Conservation (phyloP, 306 rosid genomes). For the Dicorynia guianensis region DNA sequence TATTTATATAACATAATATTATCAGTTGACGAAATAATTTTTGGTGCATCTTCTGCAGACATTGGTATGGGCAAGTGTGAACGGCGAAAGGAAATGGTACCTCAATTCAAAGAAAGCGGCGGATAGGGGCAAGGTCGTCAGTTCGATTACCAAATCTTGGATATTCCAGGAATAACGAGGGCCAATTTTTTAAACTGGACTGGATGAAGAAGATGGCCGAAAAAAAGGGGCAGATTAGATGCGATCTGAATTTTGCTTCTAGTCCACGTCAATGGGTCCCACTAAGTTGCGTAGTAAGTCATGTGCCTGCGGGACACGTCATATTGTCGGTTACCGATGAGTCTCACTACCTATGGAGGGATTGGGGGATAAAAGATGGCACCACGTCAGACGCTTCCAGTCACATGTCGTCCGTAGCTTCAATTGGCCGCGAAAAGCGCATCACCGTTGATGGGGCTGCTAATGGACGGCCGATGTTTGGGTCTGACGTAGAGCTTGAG, state of each 20-base stretch:
- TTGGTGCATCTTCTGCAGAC: too few relatives aligned
- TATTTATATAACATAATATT: too few relatives aligned
- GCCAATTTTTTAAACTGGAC: not conserved
- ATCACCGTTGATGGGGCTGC: slow-evolving; percentile 33
- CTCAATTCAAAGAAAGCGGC: slow-evolving; percentile 34
- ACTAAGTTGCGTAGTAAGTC: slow-evolving; percentile 29
- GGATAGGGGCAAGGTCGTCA: slow-evolving; percentile 11
- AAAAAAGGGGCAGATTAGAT: not conserved
- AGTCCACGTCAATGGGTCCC: slow-evolving; percentile 52
- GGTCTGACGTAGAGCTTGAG: slow-evolving; percentile 38
- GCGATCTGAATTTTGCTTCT: slow-evolving; percentile 38
- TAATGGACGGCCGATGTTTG: slow-evolving; percentile 40
- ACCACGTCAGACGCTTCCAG: slow-evolving; percentile 51
- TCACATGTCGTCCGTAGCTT: slow-evolving; percentile 42
- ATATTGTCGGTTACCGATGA: slow-evolving; percentile 41
- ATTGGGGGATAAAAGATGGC: not conserved
- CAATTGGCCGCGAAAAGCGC: slow-evolving; percentile 37
- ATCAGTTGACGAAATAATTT: too few relatives aligned
- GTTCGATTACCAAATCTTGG: not conserved
- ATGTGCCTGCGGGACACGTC: slow-evolving; percentile 54
- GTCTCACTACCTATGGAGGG: slow-evolving; percentile 24
- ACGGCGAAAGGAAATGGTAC: not conserved
- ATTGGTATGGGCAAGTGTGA: too few relatives aligned
- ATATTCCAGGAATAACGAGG: not conserved
- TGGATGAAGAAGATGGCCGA: too few relatives aligned